A percentile compares a stretch with the other conserved stretches of the same genome.
phyloP scores from a whole-genome alignment of 176 grass and related monocot species.

The Aegilops sharonensis region DNA sequence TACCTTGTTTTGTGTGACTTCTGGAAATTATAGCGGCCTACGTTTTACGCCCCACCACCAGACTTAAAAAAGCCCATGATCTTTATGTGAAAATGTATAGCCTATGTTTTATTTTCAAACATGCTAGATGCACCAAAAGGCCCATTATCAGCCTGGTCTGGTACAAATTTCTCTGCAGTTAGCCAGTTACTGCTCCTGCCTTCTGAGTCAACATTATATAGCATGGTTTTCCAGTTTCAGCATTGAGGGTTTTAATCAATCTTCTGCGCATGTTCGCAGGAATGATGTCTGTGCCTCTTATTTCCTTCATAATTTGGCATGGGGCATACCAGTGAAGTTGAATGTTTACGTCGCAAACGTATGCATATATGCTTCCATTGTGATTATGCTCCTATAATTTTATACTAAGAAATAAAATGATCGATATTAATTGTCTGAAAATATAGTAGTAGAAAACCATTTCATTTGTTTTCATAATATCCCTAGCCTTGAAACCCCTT shows the following conservation, averaged over 20 bases:
- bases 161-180: background rate
- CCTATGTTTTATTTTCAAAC: background rate
- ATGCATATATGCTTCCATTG: background rate
- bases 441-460: background rate
- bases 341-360: background rate
- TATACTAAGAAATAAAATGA: background rate
- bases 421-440: background rate
- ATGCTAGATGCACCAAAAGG: background rate
- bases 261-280: background rate
- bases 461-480: background rate
- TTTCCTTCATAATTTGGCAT: background rate
- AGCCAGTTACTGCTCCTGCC: background rate
- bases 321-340: background rate
- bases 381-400: background rate
- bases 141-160: background rate
- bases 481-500: background rate
- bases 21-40: background rate
- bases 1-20: background rate
- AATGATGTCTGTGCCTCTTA: background rate
- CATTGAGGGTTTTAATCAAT: background rate
- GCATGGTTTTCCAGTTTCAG: background rate
- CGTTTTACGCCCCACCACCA: background rate
- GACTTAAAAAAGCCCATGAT: background rate
- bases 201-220: conserved; percentile 13
- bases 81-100: background rate